These are phyloP conservation scores for Myochromella boudieri DNA, from an alignment of 768 basidiomycete genomes.

Conservation along the genomic window DNA sequence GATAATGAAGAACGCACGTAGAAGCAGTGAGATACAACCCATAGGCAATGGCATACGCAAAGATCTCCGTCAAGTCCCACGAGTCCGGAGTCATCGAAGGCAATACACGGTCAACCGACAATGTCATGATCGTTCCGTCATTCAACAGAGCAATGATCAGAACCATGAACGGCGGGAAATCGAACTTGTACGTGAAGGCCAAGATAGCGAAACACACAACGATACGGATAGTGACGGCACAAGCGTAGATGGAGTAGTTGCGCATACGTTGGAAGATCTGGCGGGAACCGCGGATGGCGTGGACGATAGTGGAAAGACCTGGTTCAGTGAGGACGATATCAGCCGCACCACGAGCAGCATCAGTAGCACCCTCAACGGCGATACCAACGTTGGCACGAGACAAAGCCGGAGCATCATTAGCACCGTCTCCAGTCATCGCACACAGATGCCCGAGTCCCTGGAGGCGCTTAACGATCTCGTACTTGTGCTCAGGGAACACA, in stretches of 20 bases:
- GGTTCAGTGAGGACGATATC: slow-evolving; percentile 98
- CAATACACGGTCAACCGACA: slow-evolving; percentile 93
- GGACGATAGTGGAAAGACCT: slow-evolving; percentile 98
- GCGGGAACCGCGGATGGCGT: slow-evolving; percentile 97
- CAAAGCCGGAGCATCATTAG: slow-evolving; percentile 96
- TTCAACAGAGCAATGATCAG: slow-evolving; percentile 96
- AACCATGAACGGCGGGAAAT: slow-evolving; percentile 99
- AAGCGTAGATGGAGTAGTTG: slow-evolving; percentile 97
- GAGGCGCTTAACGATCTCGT: slow-evolving; percentile 98
- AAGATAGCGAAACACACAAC: slow-evolving; percentile 96
- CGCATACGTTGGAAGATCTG: slow-evolving; percentile 99
- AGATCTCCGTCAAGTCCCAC: slow-evolving; percentile 97
- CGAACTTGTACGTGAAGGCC: slow-evolving; percentile 94
- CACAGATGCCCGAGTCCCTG: slow-evolving; percentile 94
- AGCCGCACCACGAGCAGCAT: slow-evolving; percentile 97
- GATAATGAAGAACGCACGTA: slow-evolving; percentile 56
- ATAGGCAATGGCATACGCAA: slow-evolving; percentile 93
- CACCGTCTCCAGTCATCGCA: slow-evolving; percentile 99
- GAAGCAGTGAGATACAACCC: slow-evolving; percentile 91
- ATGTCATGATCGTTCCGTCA: slow-evolving; percentile 99
- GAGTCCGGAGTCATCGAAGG: slow-evolving; percentile 91
- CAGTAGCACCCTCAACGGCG: slow-evolving; percentile 98
- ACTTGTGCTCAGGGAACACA: slow-evolving; percentile 99
- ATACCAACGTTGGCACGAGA: slow-evolving; percentile 99
- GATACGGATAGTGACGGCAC: slow-evolving; percentile 97